Evolutionary conservation across 768 basidiomycete species (phyloP).

Genomic region (Clavaria fumosa): DNA sequence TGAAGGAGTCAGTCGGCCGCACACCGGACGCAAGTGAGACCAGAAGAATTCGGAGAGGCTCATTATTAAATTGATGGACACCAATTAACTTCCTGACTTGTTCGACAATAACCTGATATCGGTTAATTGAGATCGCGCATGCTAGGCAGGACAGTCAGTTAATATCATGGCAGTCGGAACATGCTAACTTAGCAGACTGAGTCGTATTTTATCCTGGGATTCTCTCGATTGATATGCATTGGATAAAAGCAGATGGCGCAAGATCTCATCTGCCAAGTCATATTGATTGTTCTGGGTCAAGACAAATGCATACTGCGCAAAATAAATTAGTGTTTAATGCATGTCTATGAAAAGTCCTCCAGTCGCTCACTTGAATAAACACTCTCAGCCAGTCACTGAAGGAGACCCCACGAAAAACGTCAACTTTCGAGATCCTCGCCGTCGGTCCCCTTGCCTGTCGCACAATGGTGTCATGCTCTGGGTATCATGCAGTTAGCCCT

Average conservation of each 20-base stretch:
- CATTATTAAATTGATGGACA: slow-evolving; percentile 73
- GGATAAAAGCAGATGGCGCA: slow-evolving; percentile 60
- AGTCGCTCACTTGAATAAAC: slow-evolving; percentile 58
- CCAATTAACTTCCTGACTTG: slow-evolving; percentile 65
- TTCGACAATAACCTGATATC: slow-evolving; percentile 45
- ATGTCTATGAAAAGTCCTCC: neutral
- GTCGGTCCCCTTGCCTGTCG: too few relatives aligned
- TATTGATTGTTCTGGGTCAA: slow-evolving; percentile 48
- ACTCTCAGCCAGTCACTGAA: slow-evolving; percentile 79
- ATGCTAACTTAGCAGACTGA: slow-evolving; percentile 60
- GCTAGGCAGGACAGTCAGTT: too few relatives aligned
- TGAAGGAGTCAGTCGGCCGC: slow-evolving; percentile 58
- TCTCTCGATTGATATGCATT: slow-evolving; percentile 51
- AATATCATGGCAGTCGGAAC: neutral
- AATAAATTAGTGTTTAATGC: neutral
- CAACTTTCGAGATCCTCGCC: slow-evolving; percentile 30
- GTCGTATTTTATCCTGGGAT: slow-evolving; percentile 53
- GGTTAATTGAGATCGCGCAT: too few relatives aligned
- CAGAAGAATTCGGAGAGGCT: slow-evolving; percentile 63
- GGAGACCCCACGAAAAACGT: slow-evolving; percentile 63
- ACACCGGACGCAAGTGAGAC: slow-evolving; percentile 61
- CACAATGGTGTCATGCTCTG: slow-evolving; percentile 43
- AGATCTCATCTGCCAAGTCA: slow-evolving; percentile 54
- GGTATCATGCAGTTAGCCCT: neutral
- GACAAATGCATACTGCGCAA: slow-evolving; percentile 54